Base-by-base conservation (phyloP, 495 filamentous ascomycete genomes). In the Penicillium longicatenatum region DNA sequence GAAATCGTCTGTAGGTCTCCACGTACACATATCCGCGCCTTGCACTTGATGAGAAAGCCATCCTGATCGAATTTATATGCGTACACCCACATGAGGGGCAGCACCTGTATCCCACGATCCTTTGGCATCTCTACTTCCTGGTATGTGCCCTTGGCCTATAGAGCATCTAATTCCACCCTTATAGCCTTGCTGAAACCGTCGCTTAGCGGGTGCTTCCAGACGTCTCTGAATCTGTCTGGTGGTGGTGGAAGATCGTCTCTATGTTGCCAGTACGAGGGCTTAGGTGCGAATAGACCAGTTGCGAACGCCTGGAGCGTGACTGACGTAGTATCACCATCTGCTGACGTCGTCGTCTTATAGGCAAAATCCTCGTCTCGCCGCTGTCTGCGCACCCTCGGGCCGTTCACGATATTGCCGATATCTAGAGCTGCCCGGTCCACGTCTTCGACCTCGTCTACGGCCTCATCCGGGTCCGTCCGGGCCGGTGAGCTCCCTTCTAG, bases 11-110 rank as follows among this genome's bases (percentile, higher is more conserved):
- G 12, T 9, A 61, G 31, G 47, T 64, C 62, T 37, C 62, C 62
- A 29, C 58, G 41, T 10, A 60, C 61, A 37, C 50, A 64, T 14
- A 61, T 60, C 8, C 62, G 21, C 20, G 58, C 62, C 22, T 64
- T 64, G 14, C 16, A 14, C 46, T 61, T 64, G 4, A 54, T 9
- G 1, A 61, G 50, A 11, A 26, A 54, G 9, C 62, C 58, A 37
- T 64, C 42, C 12, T 29, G 2, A 20, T 64, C 50, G 30, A 58
- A 61, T 52, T 64, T 64, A 19, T 64, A 64, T 20, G 21, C 39
- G 45, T 58, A 64, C 3, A 60, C 54, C 62, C 29, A 64, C 44
- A 12, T 54, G 9, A 64, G 24, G 10, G 62, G 62, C 4, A 64
- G 16, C 4, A 64, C 42, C 26, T 64, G 53, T 20, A 37, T 46